These are phyloP conservation scores for Hura crepitans DNA, from an alignment of 441 rosid species.

Conservation along the genomic window DNA sequence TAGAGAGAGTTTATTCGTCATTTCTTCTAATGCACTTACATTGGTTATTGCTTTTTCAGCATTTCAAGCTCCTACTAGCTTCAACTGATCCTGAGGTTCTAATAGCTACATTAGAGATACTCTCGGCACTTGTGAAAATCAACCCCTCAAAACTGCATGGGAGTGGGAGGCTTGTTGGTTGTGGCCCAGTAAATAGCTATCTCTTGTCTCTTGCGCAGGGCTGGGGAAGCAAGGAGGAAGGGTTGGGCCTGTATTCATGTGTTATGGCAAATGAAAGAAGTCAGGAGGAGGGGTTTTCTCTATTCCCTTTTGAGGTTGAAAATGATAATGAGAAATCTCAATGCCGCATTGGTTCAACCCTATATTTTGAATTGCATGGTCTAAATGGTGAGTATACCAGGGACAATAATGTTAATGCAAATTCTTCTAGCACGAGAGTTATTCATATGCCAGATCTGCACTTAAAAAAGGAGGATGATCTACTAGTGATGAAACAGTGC, in stretches of 20 bases:
- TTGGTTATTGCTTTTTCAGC: slow-evolving; percentile 43
- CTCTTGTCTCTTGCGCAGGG: slow-evolving; percentile 93
- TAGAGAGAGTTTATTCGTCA: slow-evolving; percentile 7
- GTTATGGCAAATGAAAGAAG: slow-evolving; percentile 85
- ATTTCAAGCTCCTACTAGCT: slow-evolving; percentile 87
- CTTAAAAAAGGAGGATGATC: slow-evolving; percentile 83
- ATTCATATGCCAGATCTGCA: slow-evolving; percentile 84
- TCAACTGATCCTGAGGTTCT: slow-evolving; percentile 96
- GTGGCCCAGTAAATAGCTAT: slow-evolving; percentile 77
- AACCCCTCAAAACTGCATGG: slow-evolving; percentile 90
- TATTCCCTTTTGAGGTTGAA: slow-evolving; percentile 76
- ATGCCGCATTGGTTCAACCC: slow-evolving; percentile 78
- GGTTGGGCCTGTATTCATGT: slow-evolving; percentile 93
- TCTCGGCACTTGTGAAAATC: slow-evolving; percentile 82
- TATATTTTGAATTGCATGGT: slow-evolving; percentile 89
- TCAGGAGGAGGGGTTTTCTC: slow-evolving; percentile 77
- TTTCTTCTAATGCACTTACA: slow-evolving; percentile 23
- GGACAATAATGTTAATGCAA: slow-evolving; percentile 32
- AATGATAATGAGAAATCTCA: slow-evolving; percentile 58
- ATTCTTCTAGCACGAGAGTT: slow-evolving; percentile 47
- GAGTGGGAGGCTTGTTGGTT: slow-evolving; percentile 78
- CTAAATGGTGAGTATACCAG: slow-evolving; percentile 38
- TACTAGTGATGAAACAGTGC: slow-evolving; percentile 74
- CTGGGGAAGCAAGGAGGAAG: slow-evolving; percentile 99
- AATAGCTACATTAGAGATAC: slow-evolving; percentile 84